These are phyloP conservation scores for Dactylorhiza incarnata DNA, from an alignment of 106 monocot genomes.

Conservation along the genomic window DNA sequence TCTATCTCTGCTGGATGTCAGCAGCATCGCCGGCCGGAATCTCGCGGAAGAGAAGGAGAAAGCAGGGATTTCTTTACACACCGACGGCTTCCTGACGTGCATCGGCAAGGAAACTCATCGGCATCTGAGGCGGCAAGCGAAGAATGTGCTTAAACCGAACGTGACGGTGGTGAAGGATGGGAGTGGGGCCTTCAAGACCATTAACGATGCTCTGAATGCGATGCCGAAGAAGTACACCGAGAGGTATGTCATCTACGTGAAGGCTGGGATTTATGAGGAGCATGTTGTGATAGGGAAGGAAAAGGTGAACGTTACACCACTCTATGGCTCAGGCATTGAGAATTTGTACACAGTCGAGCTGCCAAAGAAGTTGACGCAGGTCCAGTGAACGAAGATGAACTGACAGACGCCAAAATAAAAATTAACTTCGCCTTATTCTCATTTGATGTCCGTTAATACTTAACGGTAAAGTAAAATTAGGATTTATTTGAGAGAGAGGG, in stretches of 20 bases:
- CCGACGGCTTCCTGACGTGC: slow-evolving; percentile 37
- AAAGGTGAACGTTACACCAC: slow-evolving; percentile 46
- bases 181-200: slow-evolving; percentile 60
- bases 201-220: slow-evolving; percentile 43
- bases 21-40: slow-evolving; percentile 15
- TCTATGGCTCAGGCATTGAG: too few relatives aligned
- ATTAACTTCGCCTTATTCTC: too few relatives aligned
- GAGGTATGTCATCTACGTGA: slow-evolving; percentile 77
- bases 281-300: slow-evolving; percentile 33
- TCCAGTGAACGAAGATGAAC: too few relatives aligned
- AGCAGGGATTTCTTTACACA: neutral
- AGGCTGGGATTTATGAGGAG: slow-evolving; percentile 66
- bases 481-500: too few relatives aligned
- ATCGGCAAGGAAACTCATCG: slow-evolving; percentile 33
- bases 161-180: slow-evolving; percentile 70
- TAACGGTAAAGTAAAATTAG: too few relatives aligned
- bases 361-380: too few relatives aligned
- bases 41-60: slow-evolving; percentile 11
- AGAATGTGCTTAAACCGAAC: slow-evolving; percentile 38
- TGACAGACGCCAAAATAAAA: too few relatives aligned
- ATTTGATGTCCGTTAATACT: too few relatives aligned
- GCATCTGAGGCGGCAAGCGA: slow-evolving; percentile 19
- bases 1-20: slow-evolving; percentile 18
- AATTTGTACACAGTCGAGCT: too few relatives aligned
- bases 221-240: slow-evolving; percentile 42